Evolutionary conservation across 805 yeast genomes (phyloP), one percentile per base, ranked within the genome.

Genomic region (Starmerella geochares): DNA sequence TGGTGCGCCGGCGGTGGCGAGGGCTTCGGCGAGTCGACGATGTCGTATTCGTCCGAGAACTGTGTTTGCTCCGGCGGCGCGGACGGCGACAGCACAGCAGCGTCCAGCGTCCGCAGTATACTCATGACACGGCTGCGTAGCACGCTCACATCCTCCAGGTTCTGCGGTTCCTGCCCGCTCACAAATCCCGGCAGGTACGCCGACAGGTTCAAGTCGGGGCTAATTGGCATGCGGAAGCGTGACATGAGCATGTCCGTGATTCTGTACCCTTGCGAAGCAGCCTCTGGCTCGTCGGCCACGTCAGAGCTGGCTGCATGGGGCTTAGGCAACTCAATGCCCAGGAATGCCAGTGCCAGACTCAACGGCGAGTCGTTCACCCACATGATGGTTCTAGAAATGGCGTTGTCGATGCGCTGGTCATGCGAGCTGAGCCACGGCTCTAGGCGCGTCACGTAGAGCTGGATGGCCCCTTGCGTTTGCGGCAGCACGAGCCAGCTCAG

Each of bases 401-500:
- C 49, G 32, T 31, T 35, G 51, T 72, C 75, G 29, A 73, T 53
- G 10, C 59, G 54, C 6, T 40, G 37, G 49, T 72, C 72, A 52
- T 73, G 68, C 27, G 53, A 46, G 13, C 52, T 32, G 47, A 74
- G 60, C 48, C 68, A 65, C 11, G 77, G 77, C 35, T 62, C 64
- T 6, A 75, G 43, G 43, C 68, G 60, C 11, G 56, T 52, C 43
- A 59, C 59, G 61, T 73, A 75, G 7, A 75, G 38, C 46, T 62
- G 63, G 8, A 68, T 63, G 3, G 77, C 71, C 11, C 79, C 79
- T 52, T 67, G 69, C 2, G 73, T 64, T 57, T 70, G 73, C 32
- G 78, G 78, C 20, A 75, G 65, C 4, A 81, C 74, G 42, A 85
- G 68, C 88, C 88, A 83, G 11, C 75, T 59, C 28, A 77, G 71